Conservation (phyloP, 768 basidiomycete genomes). For the Boletus fagicola region DNA sequence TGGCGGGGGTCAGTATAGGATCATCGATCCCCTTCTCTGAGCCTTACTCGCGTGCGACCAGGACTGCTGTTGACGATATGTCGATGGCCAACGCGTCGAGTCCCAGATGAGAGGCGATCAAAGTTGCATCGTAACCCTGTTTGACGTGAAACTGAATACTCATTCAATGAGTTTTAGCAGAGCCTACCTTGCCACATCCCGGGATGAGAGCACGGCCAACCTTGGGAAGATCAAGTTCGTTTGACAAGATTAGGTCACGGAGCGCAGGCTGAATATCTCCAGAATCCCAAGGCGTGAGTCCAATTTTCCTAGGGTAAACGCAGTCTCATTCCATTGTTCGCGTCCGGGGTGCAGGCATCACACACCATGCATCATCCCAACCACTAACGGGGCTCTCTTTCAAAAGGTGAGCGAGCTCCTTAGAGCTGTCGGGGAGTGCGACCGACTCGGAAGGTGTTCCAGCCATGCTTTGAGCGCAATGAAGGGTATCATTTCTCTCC, state of each 20-base stretch:
- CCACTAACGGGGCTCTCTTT: slow-evolving; percentile 13
- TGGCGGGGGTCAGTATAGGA: background rate
- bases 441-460: background rate
- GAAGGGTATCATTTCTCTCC: background rate
- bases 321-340: background rate
- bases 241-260: slow-evolving; percentile 47
- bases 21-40: background rate
- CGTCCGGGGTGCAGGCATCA: background rate
- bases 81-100: slow-evolving; percentile 22
- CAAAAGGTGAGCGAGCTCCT: slow-evolving; percentile 11
- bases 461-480: background rate
- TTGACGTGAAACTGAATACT: slow-evolving; percentile 1
- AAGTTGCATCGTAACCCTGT: slow-evolving; percentile 22
- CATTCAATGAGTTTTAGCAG: background rate
- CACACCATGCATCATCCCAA: slow-evolving; percentile 25
- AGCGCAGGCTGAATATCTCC: slow-evolving; percentile 56
- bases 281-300: slow-evolving; percentile 63
- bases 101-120: slow-evolving; percentile 16
- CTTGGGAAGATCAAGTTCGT: slow-evolving; percentile 43
- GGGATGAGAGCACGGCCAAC: slow-evolving; percentile 48
- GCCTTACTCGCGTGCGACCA: slow-evolving; percentile 22
- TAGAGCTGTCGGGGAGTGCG: background rate
- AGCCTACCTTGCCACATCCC: slow-evolving; percentile 51
- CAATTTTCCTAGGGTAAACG: slow-evolving; percentile 38
- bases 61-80: slow-evolving; percentile 16